Evolutionary conservation across 768 basidiomycete genomes (phyloP).

Genomic region (Leccinum imitatum): DNA sequence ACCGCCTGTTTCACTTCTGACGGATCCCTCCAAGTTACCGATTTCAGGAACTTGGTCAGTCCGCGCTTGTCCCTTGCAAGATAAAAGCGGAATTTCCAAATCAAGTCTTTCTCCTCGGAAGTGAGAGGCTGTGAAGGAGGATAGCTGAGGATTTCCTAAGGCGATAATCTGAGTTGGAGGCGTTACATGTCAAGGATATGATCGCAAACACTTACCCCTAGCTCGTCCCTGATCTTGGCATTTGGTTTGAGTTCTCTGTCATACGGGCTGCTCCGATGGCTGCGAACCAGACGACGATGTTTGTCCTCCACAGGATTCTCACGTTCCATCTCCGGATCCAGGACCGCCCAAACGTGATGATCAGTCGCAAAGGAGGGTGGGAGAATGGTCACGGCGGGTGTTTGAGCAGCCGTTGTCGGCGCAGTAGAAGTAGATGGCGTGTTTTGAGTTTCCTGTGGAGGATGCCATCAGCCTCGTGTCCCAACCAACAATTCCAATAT

Average conservation of each 20-base stretch:
- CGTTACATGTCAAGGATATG: background rate
- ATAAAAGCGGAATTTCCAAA: slow-evolving; percentile 99
- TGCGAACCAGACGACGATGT: slow-evolving; percentile 89
- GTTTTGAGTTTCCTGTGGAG: slow-evolving; percentile 40
- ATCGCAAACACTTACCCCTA: slow-evolving; percentile 58
- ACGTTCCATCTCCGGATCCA: slow-evolving; percentile 86
- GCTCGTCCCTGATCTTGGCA: slow-evolving; percentile 90
- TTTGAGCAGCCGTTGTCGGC: slow-evolving; percentile 42
- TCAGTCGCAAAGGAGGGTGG: slow-evolving; percentile 58
- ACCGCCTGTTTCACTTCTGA: slow-evolving; percentile 98
- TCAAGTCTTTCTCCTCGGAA: slow-evolving; percentile 91
- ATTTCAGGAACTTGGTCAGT: slow-evolving; percentile 95
- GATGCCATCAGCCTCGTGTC: background rate
- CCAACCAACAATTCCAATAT: background rate
- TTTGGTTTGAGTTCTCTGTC: slow-evolving; percentile 97
- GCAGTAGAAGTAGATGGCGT: slow-evolving; percentile 42
- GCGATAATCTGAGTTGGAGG: background rate
- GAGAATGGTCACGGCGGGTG: slow-evolving; percentile 40
- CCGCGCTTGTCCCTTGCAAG: slow-evolving; percentile 89
- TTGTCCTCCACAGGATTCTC: slow-evolving; percentile 99
- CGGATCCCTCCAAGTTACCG: slow-evolving; percentile 95
- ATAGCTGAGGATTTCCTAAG: slow-evolving; percentile 84
- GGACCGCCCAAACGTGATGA: slow-evolving; percentile 77
- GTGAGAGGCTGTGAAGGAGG: slow-evolving; percentile 85
- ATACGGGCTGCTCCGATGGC: slow-evolving; percentile 92